Evolutionary conservation across 2,329 filamentous ascomycete genomes (phyloP).

Genomic region (Leptographium wingfieldii): DNA sequence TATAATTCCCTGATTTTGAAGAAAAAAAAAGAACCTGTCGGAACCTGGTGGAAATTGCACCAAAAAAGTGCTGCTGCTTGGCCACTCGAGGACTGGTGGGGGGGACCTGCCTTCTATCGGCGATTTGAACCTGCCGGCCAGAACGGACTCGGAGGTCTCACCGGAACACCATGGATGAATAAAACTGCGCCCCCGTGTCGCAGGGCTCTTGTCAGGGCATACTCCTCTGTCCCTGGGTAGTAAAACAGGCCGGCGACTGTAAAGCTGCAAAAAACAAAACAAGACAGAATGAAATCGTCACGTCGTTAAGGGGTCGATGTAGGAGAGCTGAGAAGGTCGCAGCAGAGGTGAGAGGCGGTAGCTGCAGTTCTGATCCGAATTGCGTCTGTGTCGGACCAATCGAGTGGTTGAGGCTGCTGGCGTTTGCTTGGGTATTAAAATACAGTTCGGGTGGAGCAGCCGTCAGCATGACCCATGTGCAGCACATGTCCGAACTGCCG

Average conservation of each 20-base stretch:
- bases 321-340: neutral
- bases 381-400: too few species aligned
- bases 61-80: too few species aligned
- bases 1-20: neutral
- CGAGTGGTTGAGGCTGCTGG: too few species aligned
- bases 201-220: neutral
- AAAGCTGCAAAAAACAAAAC: neutral
- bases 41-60: neutral
- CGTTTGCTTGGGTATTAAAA: too few species aligned
- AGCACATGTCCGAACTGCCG: too few species aligned
- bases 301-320: neutral
- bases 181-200: neutral
- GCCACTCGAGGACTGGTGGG: too few species aligned
- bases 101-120: neutral
- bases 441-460: too few species aligned
- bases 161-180: neutral
- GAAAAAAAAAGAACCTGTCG: neutral
- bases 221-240: neutral
- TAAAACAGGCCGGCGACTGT: neutral
- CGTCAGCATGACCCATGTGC: too few species aligned
- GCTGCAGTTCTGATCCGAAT: neutral
- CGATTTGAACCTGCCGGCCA: neutral
- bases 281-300: constrained; percentile 3
- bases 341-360: neutral
- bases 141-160: neutral